Conservation (phyloP, 169 alveolate genomes). For the Plasmodium cynomolgi region DNA sequence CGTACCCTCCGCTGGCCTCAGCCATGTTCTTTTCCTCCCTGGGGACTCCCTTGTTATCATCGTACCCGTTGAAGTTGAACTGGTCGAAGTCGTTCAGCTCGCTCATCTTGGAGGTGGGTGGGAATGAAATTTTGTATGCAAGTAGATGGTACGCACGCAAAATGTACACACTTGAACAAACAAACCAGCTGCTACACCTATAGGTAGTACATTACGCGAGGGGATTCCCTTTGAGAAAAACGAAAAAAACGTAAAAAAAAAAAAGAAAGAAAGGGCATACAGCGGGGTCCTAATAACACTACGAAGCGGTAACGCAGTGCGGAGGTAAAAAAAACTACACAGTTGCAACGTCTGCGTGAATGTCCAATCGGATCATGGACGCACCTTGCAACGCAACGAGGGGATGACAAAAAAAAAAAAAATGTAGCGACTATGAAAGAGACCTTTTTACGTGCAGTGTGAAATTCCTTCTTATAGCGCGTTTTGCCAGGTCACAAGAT, state of each 20-base stretch:
- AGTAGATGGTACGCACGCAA: not conserved
- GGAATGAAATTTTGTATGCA: not conserved
- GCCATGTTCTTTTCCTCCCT: not conserved
- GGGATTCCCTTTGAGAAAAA: not conserved
- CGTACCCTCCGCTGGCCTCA: not conserved
- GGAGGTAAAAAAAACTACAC: not conserved
- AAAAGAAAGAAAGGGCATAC: not conserved
- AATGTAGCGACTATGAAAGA: not conserved
- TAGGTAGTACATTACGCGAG: not conserved
- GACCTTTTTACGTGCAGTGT: not conserved
- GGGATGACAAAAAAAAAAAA: not conserved
- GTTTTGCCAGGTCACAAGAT: not conserved
- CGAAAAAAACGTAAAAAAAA: not conserved
- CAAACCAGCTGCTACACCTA: not conserved
- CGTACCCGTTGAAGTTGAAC: slow-evolving; percentile 40
- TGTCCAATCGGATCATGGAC: not conserved
- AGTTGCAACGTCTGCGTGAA: not conserved
- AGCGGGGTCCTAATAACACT: not conserved
- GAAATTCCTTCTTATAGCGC: not conserved
- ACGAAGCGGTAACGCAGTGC: not conserved
- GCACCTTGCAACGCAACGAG: not conserved
- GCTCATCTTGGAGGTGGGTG: slow-evolving; percentile 15
- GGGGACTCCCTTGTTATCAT: not conserved
- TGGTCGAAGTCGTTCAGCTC: slow-evolving; percentile 44
- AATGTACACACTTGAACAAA: not conserved